Evolutionary conservation across 495 filamentous ascomycete species (phyloP), one percentile per base, ranked within the genome.

Genomic region (Choiromyces venosus): DNA sequence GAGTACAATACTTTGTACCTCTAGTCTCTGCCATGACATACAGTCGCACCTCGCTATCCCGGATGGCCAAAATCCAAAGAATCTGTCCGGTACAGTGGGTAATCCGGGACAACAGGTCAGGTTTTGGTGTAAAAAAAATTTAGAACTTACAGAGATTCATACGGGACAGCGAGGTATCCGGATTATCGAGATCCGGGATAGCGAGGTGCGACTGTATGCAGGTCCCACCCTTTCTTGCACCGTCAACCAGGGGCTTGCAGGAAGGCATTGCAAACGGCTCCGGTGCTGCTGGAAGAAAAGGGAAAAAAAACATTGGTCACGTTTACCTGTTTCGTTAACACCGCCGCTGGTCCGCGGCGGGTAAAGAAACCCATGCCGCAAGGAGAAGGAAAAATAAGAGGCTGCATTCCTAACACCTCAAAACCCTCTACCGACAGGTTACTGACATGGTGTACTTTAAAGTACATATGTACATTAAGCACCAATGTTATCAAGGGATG

Each of bases 321-420:
- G 65, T 69, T 71, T 74, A 56, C 74, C 42, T 68, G 65, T 77
- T 76, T 72, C 66, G 75, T 70, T 44, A 21, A 66, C 73, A 76
- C 71, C 73, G 73, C 75, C 69, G 73, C 66, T 39, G 66, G 46
- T 75, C 68, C 68, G 40, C 69, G 69, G 65, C 68, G 75, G 69
- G 56, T 72, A 77, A 25, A 77, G 65, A 66, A 65, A 72, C 69
- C 75, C 75, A 72, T 76, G 69, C 74, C 72, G 69, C 68, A 77
- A 9, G 73, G 76, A 76, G 73, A 72, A 72, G 73, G 75, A 29
- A 61, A 61, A 29, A 29, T 29, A 61, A 61, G 52, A 61, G 52
- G 25, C 75, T 72, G 74, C 52, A 61, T 29, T 61, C n/a, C 52
- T 61, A 29, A 52, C n/a, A 52, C 46, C 16, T 29, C 9, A 29